These are phyloP conservation scores for Oidiodendron maius DNA, from an alignment of 495 filamentous ascomycete genomes.

Conservation along the genomic window DNA sequence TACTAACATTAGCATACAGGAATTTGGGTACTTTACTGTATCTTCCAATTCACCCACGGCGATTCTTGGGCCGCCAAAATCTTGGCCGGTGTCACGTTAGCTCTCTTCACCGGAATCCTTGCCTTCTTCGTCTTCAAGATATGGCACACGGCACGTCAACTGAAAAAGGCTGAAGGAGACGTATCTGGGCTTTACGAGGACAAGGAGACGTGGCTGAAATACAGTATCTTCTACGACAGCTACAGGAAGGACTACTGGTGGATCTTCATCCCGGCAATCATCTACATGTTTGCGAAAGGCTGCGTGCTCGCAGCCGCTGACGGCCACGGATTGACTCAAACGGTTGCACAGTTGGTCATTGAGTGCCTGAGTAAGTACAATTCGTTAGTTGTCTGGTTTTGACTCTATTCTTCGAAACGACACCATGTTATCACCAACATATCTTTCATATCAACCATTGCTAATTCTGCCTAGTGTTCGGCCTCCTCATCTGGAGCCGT, in stretches of 20 bases:
- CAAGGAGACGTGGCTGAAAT: constrained; percentile 88
- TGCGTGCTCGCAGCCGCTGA: constrained; percentile 81
- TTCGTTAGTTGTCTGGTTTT: too few relatives aligned
- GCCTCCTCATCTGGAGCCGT: constrained; percentile 73
- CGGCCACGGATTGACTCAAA: constrained; percentile 79
- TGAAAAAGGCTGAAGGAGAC: constrained; percentile 72
- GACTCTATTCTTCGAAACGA: too few relatives aligned
- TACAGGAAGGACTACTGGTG: constrained; percentile 95
- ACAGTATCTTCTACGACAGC: constrained; percentile 94
- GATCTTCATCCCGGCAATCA: constrained; percentile 85
- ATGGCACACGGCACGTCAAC: constrained; percentile 64
- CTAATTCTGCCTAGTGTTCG: constrained; percentile 32
- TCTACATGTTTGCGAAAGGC: constrained; percentile 91
- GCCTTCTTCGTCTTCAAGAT: constrained; percentile 79
- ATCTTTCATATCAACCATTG: constrained; percentile 20
- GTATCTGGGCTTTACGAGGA: constrained; percentile 71
- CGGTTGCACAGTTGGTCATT: constrained; percentile 70
- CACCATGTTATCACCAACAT: too few relatives aligned
- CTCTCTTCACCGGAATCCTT: constrained; percentile 71
- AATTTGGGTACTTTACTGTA: constrained; percentile 91
- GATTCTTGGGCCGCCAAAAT: constrained; percentile 94
- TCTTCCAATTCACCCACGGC: constrained; percentile 89
- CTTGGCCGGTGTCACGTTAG: constrained; percentile 77
- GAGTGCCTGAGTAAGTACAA: constrained; percentile 51
- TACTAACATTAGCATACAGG: constrained; percentile 23